Percentiles rank a stretch among this genome's conserved stretches.
Evolutionary conservation across 306 rosid species (phyloP).

Genomic region (Ceratonia siliqua): DNA sequence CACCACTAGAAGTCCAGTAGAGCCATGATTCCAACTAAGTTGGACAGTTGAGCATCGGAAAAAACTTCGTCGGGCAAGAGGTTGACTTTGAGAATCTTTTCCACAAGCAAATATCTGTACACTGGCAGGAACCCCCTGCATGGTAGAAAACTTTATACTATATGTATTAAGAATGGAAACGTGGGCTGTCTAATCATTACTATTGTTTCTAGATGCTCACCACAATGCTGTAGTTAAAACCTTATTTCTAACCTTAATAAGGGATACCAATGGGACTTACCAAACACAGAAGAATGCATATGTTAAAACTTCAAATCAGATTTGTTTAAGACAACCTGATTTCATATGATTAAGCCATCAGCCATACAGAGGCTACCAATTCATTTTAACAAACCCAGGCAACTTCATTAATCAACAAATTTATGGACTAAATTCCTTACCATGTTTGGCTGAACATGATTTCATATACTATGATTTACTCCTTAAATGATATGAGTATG

Average conservation of each 20-base stretch:
- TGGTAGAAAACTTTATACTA: constrained; percentile 15
- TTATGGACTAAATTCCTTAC: neutral
- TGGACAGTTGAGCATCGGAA: constrained; percentile 87
- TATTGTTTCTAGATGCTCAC: constrained; percentile 13
- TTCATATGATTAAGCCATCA: constrained; percentile 10
- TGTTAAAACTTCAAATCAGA: constrained; percentile 6
- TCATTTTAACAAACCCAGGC: constrained; percentile 1
- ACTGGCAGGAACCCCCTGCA: constrained; percentile 91
- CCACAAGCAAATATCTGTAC: constrained; percentile 72
- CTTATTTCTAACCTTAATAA: neutral
- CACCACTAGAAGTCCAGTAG: constrained; percentile 80
- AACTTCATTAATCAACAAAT: neutral
- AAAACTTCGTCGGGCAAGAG: constrained; percentile 80
- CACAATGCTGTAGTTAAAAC: neutral
- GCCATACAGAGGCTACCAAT: neutral
- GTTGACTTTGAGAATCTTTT: constrained; percentile 64
- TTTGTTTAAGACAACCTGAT: constrained; percentile 1
- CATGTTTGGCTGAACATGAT: neutral
- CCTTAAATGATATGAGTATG: neutral
- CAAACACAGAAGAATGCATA: constrained; percentile 1
- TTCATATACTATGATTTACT: neutral
- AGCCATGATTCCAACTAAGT: constrained; percentile 80
- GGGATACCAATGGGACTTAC: neutral
- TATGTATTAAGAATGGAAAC: constrained; percentile 22
- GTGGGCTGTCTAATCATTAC: neutral